Evolutionary conservation across 75 land plant species (phyloP).

Genomic region (Ceratopteris richardii): DNA sequence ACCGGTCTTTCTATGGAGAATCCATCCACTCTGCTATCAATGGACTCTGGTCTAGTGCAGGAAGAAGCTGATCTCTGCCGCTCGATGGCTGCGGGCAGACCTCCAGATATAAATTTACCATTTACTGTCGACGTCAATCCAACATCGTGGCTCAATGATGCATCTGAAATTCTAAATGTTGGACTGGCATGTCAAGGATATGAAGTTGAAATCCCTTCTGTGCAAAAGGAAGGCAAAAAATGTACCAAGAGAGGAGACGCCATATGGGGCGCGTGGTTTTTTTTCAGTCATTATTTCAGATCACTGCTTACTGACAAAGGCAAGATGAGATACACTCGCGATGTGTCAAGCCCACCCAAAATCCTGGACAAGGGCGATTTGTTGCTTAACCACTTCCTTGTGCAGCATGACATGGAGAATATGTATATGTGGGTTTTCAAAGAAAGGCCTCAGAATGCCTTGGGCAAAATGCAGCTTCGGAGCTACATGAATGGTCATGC

Average conservation of each 20-base stretch:
- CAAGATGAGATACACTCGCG: slow-evolving; percentile 48
- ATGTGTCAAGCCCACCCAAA: slow-evolving; percentile 17
- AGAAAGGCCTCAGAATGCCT: slow-evolving; percentile 75
- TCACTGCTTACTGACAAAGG: slow-evolving; percentile 63
- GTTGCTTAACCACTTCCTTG: slow-evolving; percentile 64
- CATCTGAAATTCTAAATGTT: slow-evolving; percentile 46
- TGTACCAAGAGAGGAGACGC: slow-evolving; percentile 52
- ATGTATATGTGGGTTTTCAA: slow-evolving; percentile 99
- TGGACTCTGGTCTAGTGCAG: slow-evolving; percentile 57
- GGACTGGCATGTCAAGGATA: slow-evolving; percentile 43
- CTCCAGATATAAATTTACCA: slow-evolving; percentile 69
- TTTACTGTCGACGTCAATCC: slow-evolving; percentile 28
- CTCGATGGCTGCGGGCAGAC: slow-evolving; percentile 29
- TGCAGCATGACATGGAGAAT: slow-evolving; percentile 97
- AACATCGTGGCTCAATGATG: slow-evolving; percentile 23
- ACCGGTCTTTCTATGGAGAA: slow-evolving; percentile 50
- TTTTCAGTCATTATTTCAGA: slow-evolving; percentile 80
- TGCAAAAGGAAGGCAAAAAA: slow-evolving; percentile 26
- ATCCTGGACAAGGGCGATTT: slow-evolving; percentile 71
- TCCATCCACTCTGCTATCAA: slow-evolving; percentile 58
- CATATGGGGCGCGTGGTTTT: slow-evolving; percentile 96
- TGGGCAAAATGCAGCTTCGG: slow-evolving; percentile 94
- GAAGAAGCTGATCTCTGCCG: slow-evolving; percentile 40
- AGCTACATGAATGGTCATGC: slow-evolving; percentile 96
- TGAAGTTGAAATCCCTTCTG: slow-evolving; percentile 34